Evolutionary conservation across 352 stramenopile species (phyloP).

Genomic region (Blastocystis sp.): DNA sequence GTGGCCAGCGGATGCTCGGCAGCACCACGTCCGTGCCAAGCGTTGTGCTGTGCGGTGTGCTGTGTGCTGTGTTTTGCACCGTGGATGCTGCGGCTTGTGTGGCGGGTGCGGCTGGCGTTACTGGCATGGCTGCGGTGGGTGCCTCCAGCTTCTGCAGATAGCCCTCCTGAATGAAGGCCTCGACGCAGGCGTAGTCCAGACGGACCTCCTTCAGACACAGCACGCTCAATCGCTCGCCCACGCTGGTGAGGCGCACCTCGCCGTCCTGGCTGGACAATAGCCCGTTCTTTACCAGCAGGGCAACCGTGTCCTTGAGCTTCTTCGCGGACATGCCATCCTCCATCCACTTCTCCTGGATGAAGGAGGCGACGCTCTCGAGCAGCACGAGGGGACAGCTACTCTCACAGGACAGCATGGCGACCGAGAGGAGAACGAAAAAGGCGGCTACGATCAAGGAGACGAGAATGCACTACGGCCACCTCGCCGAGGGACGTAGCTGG

Average conservation of each 20-base stretch:
- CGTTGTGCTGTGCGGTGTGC: too few relatives aligned
- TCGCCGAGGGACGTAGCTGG: constrained; percentile 27
- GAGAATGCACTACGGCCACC: constrained; percentile 18
- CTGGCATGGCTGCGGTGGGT: background rate
- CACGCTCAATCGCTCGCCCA: background rate
- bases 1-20: constrained; percentile 20
- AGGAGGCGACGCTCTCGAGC: background rate
- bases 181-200: constrained; percentile 40
- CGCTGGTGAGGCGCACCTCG: background rate
- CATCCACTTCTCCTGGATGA: background rate
- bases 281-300: background rate
- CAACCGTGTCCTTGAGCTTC: constrained; percentile 23
- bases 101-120: background rate
- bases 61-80: too few relatives aligned
- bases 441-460: constrained; percentile 9
- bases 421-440: constrained; percentile 18
- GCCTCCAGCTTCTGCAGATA: background rate
- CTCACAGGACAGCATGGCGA: background rate
- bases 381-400: background rate
- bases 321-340: background rate
- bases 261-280: background rate
- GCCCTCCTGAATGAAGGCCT: constrained; percentile 2
- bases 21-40: background rate
- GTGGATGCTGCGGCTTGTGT: background rate
- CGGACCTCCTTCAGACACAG: constrained; percentile 8